These are phyloP conservation scores for Piper longum DNA, from an alignment of 164 flowering plant species.

Conservation along the genomic window DNA sequence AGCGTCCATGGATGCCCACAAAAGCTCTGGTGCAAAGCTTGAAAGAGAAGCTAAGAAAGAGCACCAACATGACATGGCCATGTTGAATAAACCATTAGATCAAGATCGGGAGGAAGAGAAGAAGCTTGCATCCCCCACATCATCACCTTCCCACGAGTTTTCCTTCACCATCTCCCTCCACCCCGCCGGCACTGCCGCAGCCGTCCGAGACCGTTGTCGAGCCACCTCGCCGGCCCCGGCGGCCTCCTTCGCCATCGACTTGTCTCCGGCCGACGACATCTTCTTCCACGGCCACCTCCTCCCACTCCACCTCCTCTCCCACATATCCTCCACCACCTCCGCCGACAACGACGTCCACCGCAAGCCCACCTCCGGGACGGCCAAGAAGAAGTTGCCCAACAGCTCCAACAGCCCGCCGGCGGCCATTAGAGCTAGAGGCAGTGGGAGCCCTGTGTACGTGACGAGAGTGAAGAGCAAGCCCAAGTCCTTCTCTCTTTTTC, in stretches of 20 bases:
- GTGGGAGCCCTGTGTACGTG: conserved; percentile 2
- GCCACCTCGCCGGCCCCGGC: background rate
- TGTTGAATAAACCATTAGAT: too few relatives aligned
- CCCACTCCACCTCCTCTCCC: conserved; percentile 74
- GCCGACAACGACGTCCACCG: conserved; percentile 50
- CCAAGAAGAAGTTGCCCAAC: background rate
- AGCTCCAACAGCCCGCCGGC: conserved; percentile 3
- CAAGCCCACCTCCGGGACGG: conserved; percentile 18
- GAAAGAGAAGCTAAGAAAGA: too few relatives aligned
- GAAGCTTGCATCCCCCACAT: too few relatives aligned
- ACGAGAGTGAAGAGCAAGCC: conserved; percentile 25
- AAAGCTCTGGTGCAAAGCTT: too few relatives aligned
- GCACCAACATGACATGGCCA: too few relatives aligned
- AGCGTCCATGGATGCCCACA: too few relatives aligned
- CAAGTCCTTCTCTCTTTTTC: conserved; percentile 51
- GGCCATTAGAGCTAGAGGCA: background rate
- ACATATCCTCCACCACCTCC: conserved; percentile 61
- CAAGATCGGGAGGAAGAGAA: too few relatives aligned
- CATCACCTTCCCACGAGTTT: conserved; percentile 7
- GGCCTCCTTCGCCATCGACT: conserved; percentile 38
- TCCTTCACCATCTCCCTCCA: conserved; percentile 53
- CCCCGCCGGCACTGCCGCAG: conserved; percentile 9
- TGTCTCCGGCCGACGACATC: conserved; percentile 84
- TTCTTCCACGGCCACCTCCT: conserved; percentile 94
- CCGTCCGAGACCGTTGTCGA: too few relatives aligned